phyloP scores from a whole-genome alignment of 805 yeast genomes.

The Cyberlindnera maritima region DNA sequence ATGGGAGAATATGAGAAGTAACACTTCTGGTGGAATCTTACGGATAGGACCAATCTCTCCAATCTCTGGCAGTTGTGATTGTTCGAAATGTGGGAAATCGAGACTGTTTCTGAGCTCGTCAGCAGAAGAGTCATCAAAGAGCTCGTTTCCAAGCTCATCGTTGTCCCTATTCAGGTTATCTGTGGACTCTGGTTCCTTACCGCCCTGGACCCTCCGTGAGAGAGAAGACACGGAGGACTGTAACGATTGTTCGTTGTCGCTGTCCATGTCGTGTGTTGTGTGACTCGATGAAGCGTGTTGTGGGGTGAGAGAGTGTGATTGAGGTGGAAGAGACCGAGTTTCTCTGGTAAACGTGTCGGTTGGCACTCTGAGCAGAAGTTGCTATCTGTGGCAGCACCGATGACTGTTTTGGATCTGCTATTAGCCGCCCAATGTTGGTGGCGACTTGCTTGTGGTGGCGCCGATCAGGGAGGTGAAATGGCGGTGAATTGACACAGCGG shows the following conservation, averaged over 20 bases:
- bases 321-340: neutral
- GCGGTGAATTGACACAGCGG: neutral
- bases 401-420: neutral
- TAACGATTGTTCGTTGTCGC: slow-evolving; percentile 23
- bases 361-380: neutral
- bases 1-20: slow-evolving; percentile 64
- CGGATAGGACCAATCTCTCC: slow-evolving; percentile 24
- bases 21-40: slow-evolving; percentile 50
- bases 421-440: neutral
- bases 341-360: neutral
- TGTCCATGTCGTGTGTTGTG: slow-evolving; percentile 17
- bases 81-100: slow-evolving; percentile 1
- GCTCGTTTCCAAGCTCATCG: slow-evolving; percentile 17
- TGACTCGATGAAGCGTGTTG: neutral
- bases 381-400: neutral
- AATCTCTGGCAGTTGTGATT: neutral
- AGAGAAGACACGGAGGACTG: slow-evolving; percentile 23
- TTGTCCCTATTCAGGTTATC: slow-evolving; percentile 11
- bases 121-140: slow-evolving; percentile 11
- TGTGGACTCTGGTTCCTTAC: slow-evolving; percentile 8
- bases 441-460: neutral
- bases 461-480: neutral
- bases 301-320: neutral
- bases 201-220: slow-evolving; percentile 9
- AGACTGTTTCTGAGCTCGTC: slow-evolving; percentile 4